phyloP scores from a whole-genome alignment of 139 green algal genomes.

The Auxenochlorella pyrenoidosa region DNA sequence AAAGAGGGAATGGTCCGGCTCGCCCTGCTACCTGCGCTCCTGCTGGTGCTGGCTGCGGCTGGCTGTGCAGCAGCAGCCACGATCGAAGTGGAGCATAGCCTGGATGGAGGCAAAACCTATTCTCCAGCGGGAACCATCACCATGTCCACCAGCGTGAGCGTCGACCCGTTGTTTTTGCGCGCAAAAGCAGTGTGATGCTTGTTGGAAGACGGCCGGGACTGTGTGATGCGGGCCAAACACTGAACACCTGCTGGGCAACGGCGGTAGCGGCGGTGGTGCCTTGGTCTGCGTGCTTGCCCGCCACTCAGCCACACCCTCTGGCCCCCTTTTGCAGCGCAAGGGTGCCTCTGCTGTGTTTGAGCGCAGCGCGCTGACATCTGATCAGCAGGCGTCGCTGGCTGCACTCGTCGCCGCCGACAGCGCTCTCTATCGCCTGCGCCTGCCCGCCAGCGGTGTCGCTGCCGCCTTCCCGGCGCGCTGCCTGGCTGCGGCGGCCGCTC shows the following conservation, averaged over 20 bases:
- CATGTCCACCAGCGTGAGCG: not conserved
- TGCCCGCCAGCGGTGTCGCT: not conserved
- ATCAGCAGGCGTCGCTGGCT: not conserved
- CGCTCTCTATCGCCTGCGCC: constrained; percentile 16
- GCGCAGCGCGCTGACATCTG: not conserved
- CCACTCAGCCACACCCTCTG: not conserved
- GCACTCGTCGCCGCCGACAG: not conserved
- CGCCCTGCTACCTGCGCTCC: not conserved
- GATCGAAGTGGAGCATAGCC: constrained; percentile 7
- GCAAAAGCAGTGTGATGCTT: not conserved
- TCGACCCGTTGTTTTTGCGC: not conserved
- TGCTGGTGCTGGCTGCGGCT: not conserved
- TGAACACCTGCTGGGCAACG: not conserved
- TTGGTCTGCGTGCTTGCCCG: not conserved
- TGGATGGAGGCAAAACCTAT: constrained; percentile 5
- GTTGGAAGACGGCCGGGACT: too few species aligned
- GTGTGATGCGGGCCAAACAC: too few species aligned
- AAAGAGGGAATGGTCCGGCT: not conserved
- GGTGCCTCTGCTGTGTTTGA: constrained; percentile 2
- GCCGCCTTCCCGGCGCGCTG: constrained; percentile 13
- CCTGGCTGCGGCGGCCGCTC: not conserved
- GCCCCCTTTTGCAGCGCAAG: not conserved
- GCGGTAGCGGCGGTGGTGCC: not conserved
- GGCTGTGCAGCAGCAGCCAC: not conserved
- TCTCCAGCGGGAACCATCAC: not conserved